Evolutionary conservation across 139 green algal species (phyloP), one percentile per base, ranked within the genome.

Genomic region (Parachlorella kessleri): DNA sequence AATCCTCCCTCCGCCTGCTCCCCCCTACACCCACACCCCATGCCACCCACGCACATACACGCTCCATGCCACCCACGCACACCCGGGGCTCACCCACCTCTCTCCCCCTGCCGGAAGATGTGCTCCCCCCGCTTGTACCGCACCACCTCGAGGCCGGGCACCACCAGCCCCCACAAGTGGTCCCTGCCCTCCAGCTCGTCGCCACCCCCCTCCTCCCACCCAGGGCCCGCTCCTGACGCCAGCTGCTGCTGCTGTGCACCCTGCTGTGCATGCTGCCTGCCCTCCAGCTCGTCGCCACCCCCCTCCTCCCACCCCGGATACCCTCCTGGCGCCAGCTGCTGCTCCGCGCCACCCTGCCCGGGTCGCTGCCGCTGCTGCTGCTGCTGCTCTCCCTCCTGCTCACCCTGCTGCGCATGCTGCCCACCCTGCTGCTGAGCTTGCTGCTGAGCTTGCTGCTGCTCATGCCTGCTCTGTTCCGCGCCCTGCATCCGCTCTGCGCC

Each of bases 101-200:
- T 74, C 66, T 88, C 78, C 24, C 80, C 83, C 71, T 86, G 78
- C 28, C 72, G 40, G 6, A 88, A 48, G 55, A 88, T 59, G 48
- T 40, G 38, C 70, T 85, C 68, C 30, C 79, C 79, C 24, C 79
- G 66, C 14, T 59, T 24, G 59, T 67, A 88, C 4, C 21, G 35
- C 30, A 55, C 63, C 55, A 85, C 74, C 21, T 53, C 53, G 72
- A 86, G 70, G 8, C 69, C 78, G 9, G 72, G 41, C 75, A 30
- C n/a, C 71, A 87, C 33, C 73, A 87, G 72, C 83, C 82, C 48
- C 14, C 14, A 14, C 48, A 59, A 18, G 48, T 59, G 48, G 48
- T 59, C 48, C 21, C 21, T 18, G 21, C 21, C 14, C 48, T 59
- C 48, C 14, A 59, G 21, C 48, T 18, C 48, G 21, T 18, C 48